These are phyloP conservation scores for Chamaenerion angustifolium DNA, from an alignment of 345 rosid species.

Conservation along the genomic window DNA sequence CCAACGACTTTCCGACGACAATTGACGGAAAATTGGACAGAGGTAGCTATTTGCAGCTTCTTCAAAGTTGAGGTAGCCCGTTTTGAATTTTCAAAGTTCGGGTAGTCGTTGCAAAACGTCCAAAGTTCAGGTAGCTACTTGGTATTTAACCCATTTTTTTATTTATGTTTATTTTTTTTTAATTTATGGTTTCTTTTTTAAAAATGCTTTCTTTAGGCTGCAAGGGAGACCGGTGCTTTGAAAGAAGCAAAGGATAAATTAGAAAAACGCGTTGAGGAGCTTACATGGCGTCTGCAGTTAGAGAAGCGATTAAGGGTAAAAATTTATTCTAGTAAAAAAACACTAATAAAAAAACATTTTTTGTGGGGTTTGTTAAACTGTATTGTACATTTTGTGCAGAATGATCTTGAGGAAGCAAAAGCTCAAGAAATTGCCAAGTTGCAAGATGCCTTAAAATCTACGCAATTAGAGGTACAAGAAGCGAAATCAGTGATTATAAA, in stretches of 20 bases:
- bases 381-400: constrained; percentile 25
- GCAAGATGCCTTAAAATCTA: constrained; percentile 50
- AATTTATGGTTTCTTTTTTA: not conserved
- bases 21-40: too few species aligned
- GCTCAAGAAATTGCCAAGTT: constrained; percentile 63
- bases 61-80: too few species aligned
- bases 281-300: constrained; percentile 87
- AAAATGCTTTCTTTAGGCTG: constrained; percentile 37
- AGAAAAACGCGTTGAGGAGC: constrained; percentile 97
- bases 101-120: too few species aligned
- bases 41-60: too few species aligned
- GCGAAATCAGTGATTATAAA: constrained; percentile 42
- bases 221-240: constrained; percentile 91
- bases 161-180: too few species aligned
- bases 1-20: too few species aligned
- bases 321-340: too few species aligned
- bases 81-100: too few species aligned
- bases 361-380: constrained; percentile 4
- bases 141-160: too few species aligned
- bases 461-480: constrained; percentile 51
- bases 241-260: constrained; percentile 87
- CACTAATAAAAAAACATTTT: too few species aligned
- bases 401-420: constrained; percentile 86
- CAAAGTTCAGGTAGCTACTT: too few species aligned
- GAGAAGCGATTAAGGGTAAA: constrained; percentile 92